Conservation (phyloP, 176 grass and related monocot genomes). For the Phyllostachys edulis region DNA sequence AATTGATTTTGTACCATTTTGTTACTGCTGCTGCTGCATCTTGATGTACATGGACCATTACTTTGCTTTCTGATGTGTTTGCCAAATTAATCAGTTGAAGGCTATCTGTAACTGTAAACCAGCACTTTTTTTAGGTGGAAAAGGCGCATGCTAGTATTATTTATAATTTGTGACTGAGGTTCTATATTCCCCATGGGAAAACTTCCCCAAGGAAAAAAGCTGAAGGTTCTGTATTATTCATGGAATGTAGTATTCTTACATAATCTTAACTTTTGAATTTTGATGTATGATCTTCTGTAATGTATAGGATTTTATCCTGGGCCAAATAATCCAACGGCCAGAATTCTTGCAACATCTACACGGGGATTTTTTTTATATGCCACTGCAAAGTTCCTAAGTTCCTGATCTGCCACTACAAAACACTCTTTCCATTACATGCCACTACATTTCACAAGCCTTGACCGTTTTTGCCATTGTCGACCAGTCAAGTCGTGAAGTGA, state of each 20-base stretch:
- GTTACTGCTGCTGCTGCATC: background rate
- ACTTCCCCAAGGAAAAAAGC: background rate
- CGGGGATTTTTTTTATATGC: too few relatives aligned
- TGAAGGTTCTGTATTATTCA: background rate
- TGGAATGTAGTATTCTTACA: background rate
- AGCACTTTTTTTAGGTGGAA: background rate
- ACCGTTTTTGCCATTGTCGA: too few relatives aligned
- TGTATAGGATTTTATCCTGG: background rate
- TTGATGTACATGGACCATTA: background rate
- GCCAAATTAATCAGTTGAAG: slow-evolving; percentile 10
- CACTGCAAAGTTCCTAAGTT: too few relatives aligned
- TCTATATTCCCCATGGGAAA: background rate
- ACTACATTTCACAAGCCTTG: too few relatives aligned
- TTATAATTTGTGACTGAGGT: background rate
- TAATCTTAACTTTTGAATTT: background rate
- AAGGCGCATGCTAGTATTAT: background rate
- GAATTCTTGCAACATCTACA: background rate
- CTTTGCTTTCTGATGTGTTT: background rate
- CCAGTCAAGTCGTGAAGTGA: too few relatives aligned
- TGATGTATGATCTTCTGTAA: background rate
- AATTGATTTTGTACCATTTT: slow-evolving; percentile 25
- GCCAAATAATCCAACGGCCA: background rate
- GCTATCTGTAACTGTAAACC: background rate
- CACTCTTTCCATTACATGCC: too few relatives aligned
- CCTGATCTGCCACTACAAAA: too few relatives aligned